Evolutionary conservation across 306 rosid species (phyloP).

Genomic region (Corylus americana): DNA sequence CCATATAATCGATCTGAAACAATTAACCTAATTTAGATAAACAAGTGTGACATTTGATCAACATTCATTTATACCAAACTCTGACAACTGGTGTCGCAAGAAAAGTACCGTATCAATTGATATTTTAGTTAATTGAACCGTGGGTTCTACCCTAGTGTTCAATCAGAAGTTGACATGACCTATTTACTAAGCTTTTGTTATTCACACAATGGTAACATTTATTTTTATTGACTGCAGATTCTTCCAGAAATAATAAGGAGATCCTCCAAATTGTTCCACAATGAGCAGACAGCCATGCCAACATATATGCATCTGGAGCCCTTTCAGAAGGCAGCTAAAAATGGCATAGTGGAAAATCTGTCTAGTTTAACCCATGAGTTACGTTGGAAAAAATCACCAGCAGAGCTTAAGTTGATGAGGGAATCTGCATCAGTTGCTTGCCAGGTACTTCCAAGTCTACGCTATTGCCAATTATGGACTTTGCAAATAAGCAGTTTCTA

Average conservation of each 20-base stretch:
- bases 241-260: conserved; percentile 73
- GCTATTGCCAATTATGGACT: not conserved
- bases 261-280: conserved; percentile 76
- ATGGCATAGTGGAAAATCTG: conserved; percentile 55
- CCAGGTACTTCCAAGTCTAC: conserved; percentile 58
- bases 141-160: not conserved
- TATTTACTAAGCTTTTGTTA: not conserved
- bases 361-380: conserved; percentile 62
- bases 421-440: conserved; percentile 92
- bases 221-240: conserved; percentile 63
- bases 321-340: conserved; percentile 53
- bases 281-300: conserved; percentile 62
- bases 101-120: conserved; percentile 5
- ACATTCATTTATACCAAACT: conserved; percentile 2
- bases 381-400: conserved; percentile 84
- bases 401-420: conserved; percentile 85
- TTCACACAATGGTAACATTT: not conserved
- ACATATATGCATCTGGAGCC: conserved; percentile 64
- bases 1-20: not conserved
- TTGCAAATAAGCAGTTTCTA: not conserved
- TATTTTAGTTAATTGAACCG: not conserved
- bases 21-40: not conserved
- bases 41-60: not conserved
- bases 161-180: conserved; percentile 1
- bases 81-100: conserved; percentile 2